Percentiles rank a stretch among this genome's conserved stretches.
Conservation (phyloP, 75 land plant species). For the Cunninghamia lanceolata region DNA sequence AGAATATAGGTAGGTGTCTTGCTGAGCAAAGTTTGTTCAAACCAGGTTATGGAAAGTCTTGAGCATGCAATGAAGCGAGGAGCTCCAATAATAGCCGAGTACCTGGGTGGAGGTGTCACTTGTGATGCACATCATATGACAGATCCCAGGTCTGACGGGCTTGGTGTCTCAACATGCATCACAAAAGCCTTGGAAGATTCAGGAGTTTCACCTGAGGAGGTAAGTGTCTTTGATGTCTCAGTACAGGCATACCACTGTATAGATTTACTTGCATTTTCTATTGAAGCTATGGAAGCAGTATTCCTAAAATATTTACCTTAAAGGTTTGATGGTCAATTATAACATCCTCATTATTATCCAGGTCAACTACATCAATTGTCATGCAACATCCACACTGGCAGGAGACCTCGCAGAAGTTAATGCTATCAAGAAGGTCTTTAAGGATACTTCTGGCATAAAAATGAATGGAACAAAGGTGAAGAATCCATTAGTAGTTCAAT, state of each 20-base stretch:
- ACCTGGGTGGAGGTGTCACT: conserved; percentile 45
- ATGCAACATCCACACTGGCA: conserved; percentile 56
- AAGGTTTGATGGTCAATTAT: not conserved
- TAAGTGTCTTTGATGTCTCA: conserved; percentile 4
- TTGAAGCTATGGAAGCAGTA: not conserved
- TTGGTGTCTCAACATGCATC: conserved; percentile 53
- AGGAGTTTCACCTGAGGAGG: conserved; percentile 55
- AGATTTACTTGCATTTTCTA: not conserved
- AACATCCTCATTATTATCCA: conserved; percentile 2
- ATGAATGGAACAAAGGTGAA: conserved; percentile 57
- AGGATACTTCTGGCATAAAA: conserved; percentile 50
- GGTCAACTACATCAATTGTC: conserved; percentile 60
- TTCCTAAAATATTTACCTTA: not conserved
- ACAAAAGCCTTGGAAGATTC: conserved; percentile 34
- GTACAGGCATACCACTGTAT: not conserved
- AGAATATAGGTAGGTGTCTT: not conserved
- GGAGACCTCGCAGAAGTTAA: conserved; percentile 60
- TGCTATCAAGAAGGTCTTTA: conserved; percentile 52
- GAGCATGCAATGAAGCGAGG: conserved; percentile 54
- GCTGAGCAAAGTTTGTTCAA: not conserved
- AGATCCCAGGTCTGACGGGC: conserved; percentile 48
- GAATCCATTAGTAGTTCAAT: not conserved
- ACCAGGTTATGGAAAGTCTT: conserved; percentile 55
- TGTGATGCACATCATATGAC: conserved; percentile 64
- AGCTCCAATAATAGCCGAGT: conserved; percentile 54